phyloP scores from a whole-genome alignment of 805 yeast genomes.

The Nakazawaea sp. region DNA sequence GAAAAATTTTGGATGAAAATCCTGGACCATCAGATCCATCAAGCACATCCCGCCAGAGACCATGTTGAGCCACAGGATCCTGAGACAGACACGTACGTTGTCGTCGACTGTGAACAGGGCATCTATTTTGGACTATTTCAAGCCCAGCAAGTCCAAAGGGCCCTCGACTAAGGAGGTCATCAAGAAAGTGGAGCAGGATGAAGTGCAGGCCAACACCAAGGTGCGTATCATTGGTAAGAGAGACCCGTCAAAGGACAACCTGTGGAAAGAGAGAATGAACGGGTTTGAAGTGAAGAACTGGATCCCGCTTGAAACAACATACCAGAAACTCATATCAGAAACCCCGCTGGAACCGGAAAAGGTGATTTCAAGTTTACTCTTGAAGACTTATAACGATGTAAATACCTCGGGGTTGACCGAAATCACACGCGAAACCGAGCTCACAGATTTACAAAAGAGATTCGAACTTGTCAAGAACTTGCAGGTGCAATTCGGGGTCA shows the following conservation, averaged over 20 bases:
- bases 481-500: conserved; percentile 40
- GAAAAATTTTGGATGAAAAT: too few species aligned
- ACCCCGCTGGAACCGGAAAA: not conserved
- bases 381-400: conserved; percentile 10
- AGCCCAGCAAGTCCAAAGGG: conserved; percentile 19
- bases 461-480: conserved; percentile 42
- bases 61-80: not conserved
- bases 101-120: conserved; percentile 11
- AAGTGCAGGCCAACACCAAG: conserved; percentile 9
- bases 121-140: conserved; percentile 26
- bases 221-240: conserved; percentile 24
- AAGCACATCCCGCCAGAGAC: too few species aligned
- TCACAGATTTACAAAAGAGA: conserved; percentile 39
- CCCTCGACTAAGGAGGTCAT: conserved; percentile 21
- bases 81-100: not conserved
- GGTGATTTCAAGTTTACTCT: conserved; percentile 14
- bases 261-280: conserved; percentile 16
- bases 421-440: conserved; percentile 7
- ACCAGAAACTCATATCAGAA: conserved; percentile 1
- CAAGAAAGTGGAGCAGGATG: conserved; percentile 17
- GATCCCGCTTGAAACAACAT: conserved; percentile 21
- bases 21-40: too few species aligned
- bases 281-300: conserved; percentile 24
- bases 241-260: conserved; percentile 11
- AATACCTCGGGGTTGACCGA: conserved; percentile 1